A percentile compares a stretch with the other conserved stretches of the same genome.
Evolutionary conservation across 352 stramenopile genomes (phyloP).

Genomic region (Globisporangium solare): DNA sequence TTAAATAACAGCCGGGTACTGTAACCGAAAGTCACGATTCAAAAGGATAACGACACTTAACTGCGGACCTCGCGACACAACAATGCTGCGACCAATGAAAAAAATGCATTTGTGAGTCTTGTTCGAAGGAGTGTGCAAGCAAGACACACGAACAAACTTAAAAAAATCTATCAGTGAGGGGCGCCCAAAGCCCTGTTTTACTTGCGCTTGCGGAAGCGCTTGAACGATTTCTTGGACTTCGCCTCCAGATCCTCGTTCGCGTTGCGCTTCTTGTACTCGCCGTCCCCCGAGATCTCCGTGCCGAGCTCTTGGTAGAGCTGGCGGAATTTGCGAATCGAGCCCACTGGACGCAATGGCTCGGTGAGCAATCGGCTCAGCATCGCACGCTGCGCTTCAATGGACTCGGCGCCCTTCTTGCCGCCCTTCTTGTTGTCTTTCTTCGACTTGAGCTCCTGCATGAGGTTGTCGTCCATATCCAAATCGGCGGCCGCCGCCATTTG

Average conservation of each 20-base stretch:
- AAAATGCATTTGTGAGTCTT: too few species aligned
- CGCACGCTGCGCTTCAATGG: conserved; percentile 47
- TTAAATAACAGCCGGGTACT: too few species aligned
- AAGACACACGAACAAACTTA: too few species aligned
- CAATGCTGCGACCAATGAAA: too few species aligned
- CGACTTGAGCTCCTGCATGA: conserved; percentile 57
- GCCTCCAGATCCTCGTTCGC: conserved; percentile 61
- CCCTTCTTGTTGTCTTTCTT: conserved; percentile 59
- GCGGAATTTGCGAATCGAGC: conserved; percentile 78
- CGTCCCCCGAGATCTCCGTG: conserved; percentile 45
- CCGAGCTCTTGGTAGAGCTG: conserved; percentile 78
- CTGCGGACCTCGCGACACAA: too few species aligned
- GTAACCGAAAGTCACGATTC: too few species aligned
- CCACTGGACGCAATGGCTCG: conserved; percentile 64
- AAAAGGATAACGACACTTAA: too few species aligned
- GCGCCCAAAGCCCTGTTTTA: conserved; percentile 2
- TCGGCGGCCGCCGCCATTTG: conserved; percentile 82
- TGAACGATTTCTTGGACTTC: conserved; percentile 81
- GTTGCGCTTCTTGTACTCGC: conserved; percentile 76
- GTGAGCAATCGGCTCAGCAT: conserved; percentile 55
- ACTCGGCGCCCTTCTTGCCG: conserved; percentile 29
- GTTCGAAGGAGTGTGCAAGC: too few species aligned
- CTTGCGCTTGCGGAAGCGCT: conserved; percentile 60
- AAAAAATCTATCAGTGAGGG: not conserved
- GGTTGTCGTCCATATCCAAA: conserved; percentile 77